phyloP scores from a whole-genome alignment of 169 alveolate genomes.

The Eimeria necatrix region DNA sequence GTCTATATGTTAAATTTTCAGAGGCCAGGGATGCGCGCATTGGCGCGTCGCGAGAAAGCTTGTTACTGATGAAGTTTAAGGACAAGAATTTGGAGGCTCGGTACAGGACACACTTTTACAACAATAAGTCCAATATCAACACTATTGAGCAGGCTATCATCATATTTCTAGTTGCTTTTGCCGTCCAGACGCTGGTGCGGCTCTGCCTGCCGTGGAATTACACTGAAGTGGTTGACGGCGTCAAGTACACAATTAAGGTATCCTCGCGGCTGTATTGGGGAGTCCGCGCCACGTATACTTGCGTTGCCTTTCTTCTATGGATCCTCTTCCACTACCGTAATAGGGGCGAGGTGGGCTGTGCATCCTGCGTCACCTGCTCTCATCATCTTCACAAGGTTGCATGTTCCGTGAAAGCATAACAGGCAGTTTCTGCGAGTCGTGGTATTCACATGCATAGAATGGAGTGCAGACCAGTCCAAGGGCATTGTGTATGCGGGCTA shows the following conservation, averaged over 20 bases:
- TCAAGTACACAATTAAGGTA: constrained; percentile 51
- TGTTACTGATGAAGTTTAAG: constrained; percentile 88
- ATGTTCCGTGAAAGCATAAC: too few species aligned
- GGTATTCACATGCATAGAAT: too few species aligned
- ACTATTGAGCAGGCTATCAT: constrained; percentile 93
- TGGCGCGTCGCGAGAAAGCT: constrained; percentile 77
- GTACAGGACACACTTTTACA: constrained; percentile 91
- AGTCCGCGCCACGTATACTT: constrained; percentile 90
- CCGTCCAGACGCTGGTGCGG: constrained; percentile 89
- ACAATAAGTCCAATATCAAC: constrained; percentile 89
- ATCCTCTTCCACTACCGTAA: constrained; percentile 89
- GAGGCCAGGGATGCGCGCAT: constrained; percentile 60
- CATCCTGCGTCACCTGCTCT: too few species aligned
- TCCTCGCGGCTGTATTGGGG: constrained; percentile 90
- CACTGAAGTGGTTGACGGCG: constrained; percentile 77
- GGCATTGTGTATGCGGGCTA: neutral
- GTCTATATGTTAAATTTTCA: neutral
- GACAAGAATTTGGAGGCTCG: constrained; percentile 92
- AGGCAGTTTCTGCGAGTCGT: too few species aligned
- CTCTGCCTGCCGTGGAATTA: constrained; percentile 89
- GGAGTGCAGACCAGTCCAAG: too few species aligned
- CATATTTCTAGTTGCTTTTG: constrained; percentile 91
- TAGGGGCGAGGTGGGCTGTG: constrained; percentile 53
- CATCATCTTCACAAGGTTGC: too few species aligned
- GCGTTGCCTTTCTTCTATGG: constrained; percentile 91